Evolutionary conservation across 768 basidiomycete genomes (phyloP), one percentile per base, ranked within the genome.

Genomic region (Suillus americanus): DNA sequence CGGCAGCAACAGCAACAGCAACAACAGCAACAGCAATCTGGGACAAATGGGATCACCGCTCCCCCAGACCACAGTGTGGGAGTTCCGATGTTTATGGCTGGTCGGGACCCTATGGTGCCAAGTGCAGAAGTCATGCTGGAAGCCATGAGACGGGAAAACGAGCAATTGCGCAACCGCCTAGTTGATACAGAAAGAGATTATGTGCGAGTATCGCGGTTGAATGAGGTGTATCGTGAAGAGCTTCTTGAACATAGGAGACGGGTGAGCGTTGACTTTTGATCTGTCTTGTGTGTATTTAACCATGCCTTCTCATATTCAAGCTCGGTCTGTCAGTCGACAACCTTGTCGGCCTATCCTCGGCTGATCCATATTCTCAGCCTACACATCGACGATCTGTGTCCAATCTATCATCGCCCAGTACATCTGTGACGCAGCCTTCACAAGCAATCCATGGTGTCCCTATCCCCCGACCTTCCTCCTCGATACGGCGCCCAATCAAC

Each of bases 171-270:
- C 60, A 83, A 75, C 62, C 80, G 86, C 62, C 74, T 95, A 61
- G 86, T 86, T 12, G 89, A 89, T 57, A 90, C 88, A 7, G 93
- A 95, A 76, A 76, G 89, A 66, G 90, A 92, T 68, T 94, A 88
- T 71, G 84, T 91, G 65, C 85, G 89, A 38, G 83, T 93, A 56
- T 81, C 86, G 59, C 77, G 91, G 67, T 76, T 92, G 72, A 94
- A 94, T 67, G 92, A 94, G 69, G 84, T 92, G 5, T 95, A 94
- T 71, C 81, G 91, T 37, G 92, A 93, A 75, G 93, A 95, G 75
- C 77, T 95, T 65, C 88, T 95, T 62, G 89, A 91, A 51, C 86
- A 91, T 71, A 77, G 93, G 64, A 79, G 86, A 68, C 80, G 91
- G 75, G 91, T 92, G 77, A 77, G 93, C 63, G 43, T 55, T 46